Evolutionary conservation across 2,329 filamentous ascomycete species (phyloP), one percentile per base, ranked within the genome.

Genomic region (Fusarium tricinctum): DNA sequence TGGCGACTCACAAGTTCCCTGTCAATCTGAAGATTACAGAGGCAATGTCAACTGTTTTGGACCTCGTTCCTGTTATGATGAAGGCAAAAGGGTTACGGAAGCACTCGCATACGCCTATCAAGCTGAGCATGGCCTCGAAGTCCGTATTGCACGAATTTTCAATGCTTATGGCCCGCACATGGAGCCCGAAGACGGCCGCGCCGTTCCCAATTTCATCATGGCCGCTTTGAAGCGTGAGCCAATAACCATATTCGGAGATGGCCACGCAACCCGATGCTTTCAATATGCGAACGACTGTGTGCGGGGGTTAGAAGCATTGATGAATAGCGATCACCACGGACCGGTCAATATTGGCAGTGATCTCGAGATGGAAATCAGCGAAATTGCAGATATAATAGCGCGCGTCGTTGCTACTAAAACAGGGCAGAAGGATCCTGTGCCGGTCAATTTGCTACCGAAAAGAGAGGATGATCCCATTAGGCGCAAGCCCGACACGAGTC

Each of bases 31-130:
- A 66, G 69, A 61, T 0, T 81, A 81, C 52, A 76, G 78, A 66
- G 80, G 80, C 8, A 79, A 81, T 39, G 79, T 81, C 19, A 81
- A 81, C 52, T 77, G 78, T 40, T 78, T 80, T 58, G 80, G 80
- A 2, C 77, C 79, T 0, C 75, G 80, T 2, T 74, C 80, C 2
- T 81, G 80, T 64, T 82, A 81, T 39, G 80, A 82, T 47, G 80
- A 82, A 66, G 80, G 80, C 4, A 81, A 82, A 54, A 72, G 80
- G 17, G 77, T 77, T 3, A 74, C 77, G 10, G 80, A 82, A 62
- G 73, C 80, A 7, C 74, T 81, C 0, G 75, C 72, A 13, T 81
- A 79, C 8, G 64, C 64, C 0, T 75, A 75, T 23, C 71, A 63
- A 15, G 13, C 39, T 5, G 56, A 68, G 10, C 68, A 74, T 15